Conservation (phyloP, 2,329 filamentous ascomycete genomes). For the Fusarium sp. region DNA sequence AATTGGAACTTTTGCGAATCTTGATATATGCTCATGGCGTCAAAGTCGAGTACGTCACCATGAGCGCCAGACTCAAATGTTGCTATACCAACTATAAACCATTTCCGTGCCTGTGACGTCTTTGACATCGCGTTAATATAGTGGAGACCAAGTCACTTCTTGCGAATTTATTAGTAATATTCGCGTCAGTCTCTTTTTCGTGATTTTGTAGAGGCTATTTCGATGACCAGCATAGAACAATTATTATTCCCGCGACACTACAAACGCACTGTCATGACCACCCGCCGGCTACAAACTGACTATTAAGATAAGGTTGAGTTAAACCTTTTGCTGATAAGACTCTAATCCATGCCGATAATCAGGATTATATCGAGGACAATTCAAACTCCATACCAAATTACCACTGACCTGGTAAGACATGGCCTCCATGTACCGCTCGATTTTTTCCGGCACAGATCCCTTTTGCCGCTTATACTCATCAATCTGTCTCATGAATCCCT, state of each 20-base stretch:
- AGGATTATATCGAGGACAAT: neutral
- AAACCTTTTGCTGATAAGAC: neutral
- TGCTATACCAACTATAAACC: constrained; percentile 7
- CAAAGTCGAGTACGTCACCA: constrained; percentile 28
- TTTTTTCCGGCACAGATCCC: neutral
- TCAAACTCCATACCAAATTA: neutral
- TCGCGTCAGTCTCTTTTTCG: neutral
- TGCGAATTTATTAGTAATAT: neutral
- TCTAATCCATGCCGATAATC: neutral
- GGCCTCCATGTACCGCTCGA: neutral
- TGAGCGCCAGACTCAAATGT: constrained; percentile 16
- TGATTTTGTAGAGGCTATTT: neutral
- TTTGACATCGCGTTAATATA: neutral
- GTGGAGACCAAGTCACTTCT: neutral
- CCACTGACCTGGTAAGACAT: neutral
- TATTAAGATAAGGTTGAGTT: neutral
- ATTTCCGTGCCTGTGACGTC: constrained; percentile 10
- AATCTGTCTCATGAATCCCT: neutral
- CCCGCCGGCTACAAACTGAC: neutral
- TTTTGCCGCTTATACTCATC: neutral
- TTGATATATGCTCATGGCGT: neutral
- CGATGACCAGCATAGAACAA: neutral
- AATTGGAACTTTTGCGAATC: neutral
- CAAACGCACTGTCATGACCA: neutral
- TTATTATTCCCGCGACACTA: neutral